Base-by-base conservation (phyloP, 768 basidiomycete genomes). In the Sarcomyxa edulis region DNA sequence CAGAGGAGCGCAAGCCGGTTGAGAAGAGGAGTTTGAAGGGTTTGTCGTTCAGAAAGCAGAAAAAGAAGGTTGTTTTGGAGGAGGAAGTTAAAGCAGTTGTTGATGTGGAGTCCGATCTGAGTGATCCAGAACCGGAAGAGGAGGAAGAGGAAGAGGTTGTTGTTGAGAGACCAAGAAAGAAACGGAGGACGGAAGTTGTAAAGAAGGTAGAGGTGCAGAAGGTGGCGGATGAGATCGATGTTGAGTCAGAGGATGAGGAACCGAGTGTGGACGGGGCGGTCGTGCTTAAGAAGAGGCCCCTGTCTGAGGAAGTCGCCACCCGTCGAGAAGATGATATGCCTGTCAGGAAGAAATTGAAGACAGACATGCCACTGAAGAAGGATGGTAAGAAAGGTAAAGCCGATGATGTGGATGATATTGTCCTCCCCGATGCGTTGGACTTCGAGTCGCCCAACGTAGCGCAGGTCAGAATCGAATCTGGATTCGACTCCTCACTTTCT, bases 211-310 rank as follows among this genome's bases (percentile, higher is more conserved):
- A n/a, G n/a, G n/a, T n/a, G n/a, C n/a, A 47, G 48, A 64, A 60
- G 44, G 54, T 69, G 25, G 48, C 58, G 22, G 67, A 67, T 28
- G 61, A 62, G 24, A 61, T 60, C 45, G 71, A 79, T 28, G 47
- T 76, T 27, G 83, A 82, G 63, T 76, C 73, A 5, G 84, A 83
- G 49, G 74, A 75, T 26, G 84, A 82, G 39, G 69, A 66, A 15
- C 60, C 48, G 8, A n/a, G 40, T 49, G 19, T 15, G 46, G 49
- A 60, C 1, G 59, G 62, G 15, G 53, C 60, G 25, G 54, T 47
- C 19, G 51, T 48, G 23, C 66, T 64, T 32, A 78, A 78, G 46
- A 78, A 78, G 46, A 65, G 76, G n/a, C 46, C 56, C 26, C 58
- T 55, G 6, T 70, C 67, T 5, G 73, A 71, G 30, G 66, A 63